Evolutionary conservation across 352 stramenopile species (phyloP), one percentile per base, ranked within the genome.

Genomic region (Pythium utonaiense): DNA sequence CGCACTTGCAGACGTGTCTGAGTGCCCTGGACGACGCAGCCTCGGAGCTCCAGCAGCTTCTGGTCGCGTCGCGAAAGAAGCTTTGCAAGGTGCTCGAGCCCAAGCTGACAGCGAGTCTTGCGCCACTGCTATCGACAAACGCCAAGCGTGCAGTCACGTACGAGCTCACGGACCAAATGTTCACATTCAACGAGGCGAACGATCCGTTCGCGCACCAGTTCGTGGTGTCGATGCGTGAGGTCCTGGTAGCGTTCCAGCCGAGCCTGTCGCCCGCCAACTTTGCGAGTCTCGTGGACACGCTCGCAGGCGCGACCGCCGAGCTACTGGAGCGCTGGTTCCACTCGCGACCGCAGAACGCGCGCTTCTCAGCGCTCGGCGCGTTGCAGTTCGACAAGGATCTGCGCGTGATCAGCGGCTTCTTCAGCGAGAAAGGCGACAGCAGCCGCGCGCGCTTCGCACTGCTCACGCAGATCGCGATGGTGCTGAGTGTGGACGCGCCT

Each of bases 381-480:
- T 67, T 95, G 3, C 86, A 95, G 52, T 88, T 94, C 19, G 86
- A 95, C 64, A 95, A 95, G 60, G 86, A 95, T 57, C 30, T 95
- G 51, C 84, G 86, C 48, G 73, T 91, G 40, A 62, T 95, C 12
- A 78, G 53, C 22, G 76, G 62, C 12, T 89, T 89, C 68, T 88
- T 95, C 52, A 72, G 57, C 19, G 66, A 72, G 38, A 71, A 56
- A 7, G 75, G 79, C 60, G 70, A 91, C 53, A 71, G n/a, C n/a
- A n/a, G 78, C 38, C 79, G 79, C 51, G 69, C 80, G 33, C 60
- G 65, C 8, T 92, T 95, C 48, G 79, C 77, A 0, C 48, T 53
- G 47, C 69, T 95, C 34, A 76, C 70, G 28, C 86, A 95, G 65
- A 81, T 81, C 31, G 75, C 79, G 16, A 75, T 73, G 34, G 83